Base-by-base conservation (phyloP, 2,329 filamentous ascomycete species). In the Aspergillus ustus region DNA sequence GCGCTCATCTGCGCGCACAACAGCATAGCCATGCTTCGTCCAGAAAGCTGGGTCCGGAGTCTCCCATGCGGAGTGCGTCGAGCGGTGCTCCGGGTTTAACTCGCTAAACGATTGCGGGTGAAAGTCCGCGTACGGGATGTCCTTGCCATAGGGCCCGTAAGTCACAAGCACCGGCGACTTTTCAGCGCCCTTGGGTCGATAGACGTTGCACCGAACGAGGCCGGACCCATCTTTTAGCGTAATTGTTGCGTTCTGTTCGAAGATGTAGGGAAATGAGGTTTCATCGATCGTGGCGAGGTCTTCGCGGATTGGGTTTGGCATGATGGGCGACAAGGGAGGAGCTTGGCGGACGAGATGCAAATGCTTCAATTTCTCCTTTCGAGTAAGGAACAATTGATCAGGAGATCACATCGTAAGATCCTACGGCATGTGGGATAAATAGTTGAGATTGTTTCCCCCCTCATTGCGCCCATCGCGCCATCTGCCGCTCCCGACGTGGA, bases 141-240 rank as follows among this genome's bases (percentile, higher is more conserved):
- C 89, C 67, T 92, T 91, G 50, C 89, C 89, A 65, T 91, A 91
- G 0, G 89, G 89, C 0, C 89, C 89, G 65, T 91, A 91, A 0
- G 89, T 91, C 2, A 89, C 85, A 8, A 91, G 72, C 0, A 90
- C 88, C 0, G 89, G 89, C 22, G 65, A 63, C 73, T 78, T 67
- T 22, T 78, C 72, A 1, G 63, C 48, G 7, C 60, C 64, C 51
- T 81, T 83, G 1, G 82, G 82, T 2, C 82, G 75, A 64, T 84
- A 85, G 2, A 85, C 78, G 69, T 84, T 85, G 68, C 77, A 80
- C 11, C 83, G 72, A 4, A 85, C 77, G 2, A 82, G 71, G 3
- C 80, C 78, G 6, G 68, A 66, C 15, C 61, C 19, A 43, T 75
- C 68, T 61, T 79, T 80, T n/a, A 83, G 66, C 2, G 75, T 69